These are phyloP conservation scores for Suhomyces ambrosiae DNA, from an alignment of 1,139 yeast species.

Conservation along the genomic window DNA sequence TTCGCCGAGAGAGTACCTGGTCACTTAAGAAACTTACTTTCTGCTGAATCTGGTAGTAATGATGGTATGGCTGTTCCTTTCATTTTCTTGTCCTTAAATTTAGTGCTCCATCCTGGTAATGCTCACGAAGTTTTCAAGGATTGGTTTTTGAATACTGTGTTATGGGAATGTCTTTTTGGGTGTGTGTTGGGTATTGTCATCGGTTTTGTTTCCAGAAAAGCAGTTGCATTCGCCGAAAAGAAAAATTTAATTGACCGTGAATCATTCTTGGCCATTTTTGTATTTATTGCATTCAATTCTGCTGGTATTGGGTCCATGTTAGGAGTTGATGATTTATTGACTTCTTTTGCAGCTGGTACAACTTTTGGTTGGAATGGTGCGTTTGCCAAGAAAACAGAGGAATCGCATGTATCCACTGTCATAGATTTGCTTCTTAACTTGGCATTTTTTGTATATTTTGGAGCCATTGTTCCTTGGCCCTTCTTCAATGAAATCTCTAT, in stretches of 20 bases:
- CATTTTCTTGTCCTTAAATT: constrained; percentile 70
- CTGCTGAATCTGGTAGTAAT: constrained; percentile 96
- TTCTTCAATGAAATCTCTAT: constrained; percentile 66
- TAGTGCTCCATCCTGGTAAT: constrained; percentile 68
- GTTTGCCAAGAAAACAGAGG: constrained; percentile 85
- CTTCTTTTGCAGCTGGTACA: constrained; percentile 94
- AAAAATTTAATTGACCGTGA: constrained; percentile 84
- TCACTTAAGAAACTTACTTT: constrained; percentile 81
- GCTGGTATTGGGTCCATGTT: constrained; percentile 93
- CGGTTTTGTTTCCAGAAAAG: constrained; percentile 75
- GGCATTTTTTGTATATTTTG: constrained; percentile 90
- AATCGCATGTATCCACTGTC: constrained; percentile 89
- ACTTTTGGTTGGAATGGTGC: constrained; percentile 98
- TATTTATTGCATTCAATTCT: constrained; percentile 81
- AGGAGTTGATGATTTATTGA: constrained; percentile 90
- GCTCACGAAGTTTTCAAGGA: constrained; percentile 73
- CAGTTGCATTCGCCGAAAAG: constrained; percentile 77
- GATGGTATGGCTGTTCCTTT: constrained; percentile 99
- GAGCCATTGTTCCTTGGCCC: constrained; percentile 93
- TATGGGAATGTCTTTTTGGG: constrained; percentile 90
- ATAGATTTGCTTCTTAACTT: constrained; percentile 82
- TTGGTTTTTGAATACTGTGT: constrained; percentile 78
- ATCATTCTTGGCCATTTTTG: constrained; percentile 87
- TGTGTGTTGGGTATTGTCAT: constrained; percentile 72
- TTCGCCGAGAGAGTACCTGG: constrained; percentile 98